Evolutionary conservation across 1,139 yeast genomes (phyloP).

Genomic region (Kodamaea derodonti): DNA sequence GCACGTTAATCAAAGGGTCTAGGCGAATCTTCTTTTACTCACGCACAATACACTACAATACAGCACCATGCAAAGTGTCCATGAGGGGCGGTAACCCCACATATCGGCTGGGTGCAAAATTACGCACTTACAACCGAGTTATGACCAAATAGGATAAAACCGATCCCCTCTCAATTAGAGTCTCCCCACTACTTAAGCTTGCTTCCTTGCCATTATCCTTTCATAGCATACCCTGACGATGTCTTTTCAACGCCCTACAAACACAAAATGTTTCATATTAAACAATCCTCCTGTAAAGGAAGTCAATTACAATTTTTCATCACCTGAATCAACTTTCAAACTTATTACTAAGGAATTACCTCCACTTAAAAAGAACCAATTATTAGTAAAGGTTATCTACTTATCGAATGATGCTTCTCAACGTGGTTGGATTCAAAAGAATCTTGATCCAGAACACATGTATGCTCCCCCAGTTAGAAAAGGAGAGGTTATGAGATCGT

Average conservation of each 20-base stretch:
- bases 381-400: conserved; percentile 44
- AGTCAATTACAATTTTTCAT: conserved; percentile 23
- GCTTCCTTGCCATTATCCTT: too few relatives aligned
- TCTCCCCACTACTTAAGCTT: background rate
- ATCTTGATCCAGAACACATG: conserved; percentile 34
- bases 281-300: conserved; percentile 15
- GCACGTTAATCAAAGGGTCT: too few relatives aligned
- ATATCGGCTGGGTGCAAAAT: too few relatives aligned
- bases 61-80: too few relatives aligned
- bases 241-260: background rate
- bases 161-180: background rate
- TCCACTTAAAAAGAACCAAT: conserved; percentile 37
- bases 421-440: conserved; percentile 55
- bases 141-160: background rate
- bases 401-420: conserved; percentile 70
- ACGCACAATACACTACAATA: too few relatives aligned
- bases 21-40: too few relatives aligned
- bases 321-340: conserved; percentile 33
- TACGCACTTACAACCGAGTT: too few relatives aligned
- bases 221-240: background rate
- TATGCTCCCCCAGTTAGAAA: conserved; percentile 47
- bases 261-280: conserved; percentile 10
- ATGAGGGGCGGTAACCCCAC: too few relatives aligned
- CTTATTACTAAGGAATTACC: conserved; percentile 19
- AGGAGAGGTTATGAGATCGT: conserved; percentile 48